Conservation (phyloP, 2,329 filamentous ascomycete genomes). For the Fusarium denticulatum region DNA sequence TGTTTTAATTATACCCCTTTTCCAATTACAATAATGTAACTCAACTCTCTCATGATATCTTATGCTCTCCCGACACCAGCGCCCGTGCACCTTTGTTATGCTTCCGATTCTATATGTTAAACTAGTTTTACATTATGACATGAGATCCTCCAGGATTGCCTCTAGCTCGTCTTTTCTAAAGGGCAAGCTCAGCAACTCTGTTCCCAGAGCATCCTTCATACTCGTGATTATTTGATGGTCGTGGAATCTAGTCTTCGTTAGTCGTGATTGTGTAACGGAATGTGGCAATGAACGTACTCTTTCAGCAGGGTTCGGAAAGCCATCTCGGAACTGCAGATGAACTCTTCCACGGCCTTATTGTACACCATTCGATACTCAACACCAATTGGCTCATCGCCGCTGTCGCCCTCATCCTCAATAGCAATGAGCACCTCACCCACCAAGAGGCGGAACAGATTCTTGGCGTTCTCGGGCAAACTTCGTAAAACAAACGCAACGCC, state of each 20-base stretch:
- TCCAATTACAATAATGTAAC: slow-evolving; percentile 14
- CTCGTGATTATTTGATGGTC: slow-evolving; percentile 98
- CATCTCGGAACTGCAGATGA: slow-evolving; percentile 96
- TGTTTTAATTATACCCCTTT: slow-evolving; percentile 27
- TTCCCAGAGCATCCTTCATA: slow-evolving; percentile 84
- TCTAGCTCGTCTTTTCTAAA: slow-evolving; percentile 91
- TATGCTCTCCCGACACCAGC: slow-evolving; percentile 9
- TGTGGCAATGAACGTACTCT: slow-evolving; percentile 68
- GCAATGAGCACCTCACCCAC: slow-evolving; percentile 84
- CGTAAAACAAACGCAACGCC: slow-evolving; percentile 91
- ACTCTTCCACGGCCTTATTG: slow-evolving; percentile 94
- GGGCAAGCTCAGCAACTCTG: slow-evolving; percentile 85
- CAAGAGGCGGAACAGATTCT: slow-evolving; percentile 84
- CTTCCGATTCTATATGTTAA: slow-evolving; percentile 8
- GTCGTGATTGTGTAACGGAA: slow-evolving; percentile 36
- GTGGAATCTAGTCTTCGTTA: slow-evolving; percentile 72
- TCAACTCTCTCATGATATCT: not conserved
- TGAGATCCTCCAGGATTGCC: slow-evolving; percentile 80
- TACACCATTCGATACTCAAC: slow-evolving; percentile 93
- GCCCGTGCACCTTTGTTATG: slow-evolving; percentile 14
- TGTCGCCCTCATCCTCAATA: slow-evolving; percentile 67
- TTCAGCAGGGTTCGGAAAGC: slow-evolving; percentile 93
- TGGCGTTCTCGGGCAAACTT: slow-evolving; percentile 90
- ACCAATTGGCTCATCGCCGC: slow-evolving; percentile 67
- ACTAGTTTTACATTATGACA: slow-evolving; percentile 39